These are phyloP conservation scores for Aureobasidium vineae DNA, from an alignment of 2,329 filamentous ascomycete genomes.

Conservation along the genomic window DNA sequence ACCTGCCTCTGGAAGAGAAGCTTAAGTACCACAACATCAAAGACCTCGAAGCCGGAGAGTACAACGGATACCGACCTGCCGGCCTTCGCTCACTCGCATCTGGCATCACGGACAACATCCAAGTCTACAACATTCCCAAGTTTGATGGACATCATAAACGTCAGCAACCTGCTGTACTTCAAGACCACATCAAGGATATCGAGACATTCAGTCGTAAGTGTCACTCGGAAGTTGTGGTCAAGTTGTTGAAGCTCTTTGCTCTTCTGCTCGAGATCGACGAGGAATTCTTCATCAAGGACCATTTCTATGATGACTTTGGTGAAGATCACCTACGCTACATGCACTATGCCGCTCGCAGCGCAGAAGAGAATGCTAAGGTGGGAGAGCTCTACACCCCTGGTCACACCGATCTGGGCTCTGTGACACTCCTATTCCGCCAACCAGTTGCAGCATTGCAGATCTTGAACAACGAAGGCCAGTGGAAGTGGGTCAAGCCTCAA, in stretches of 20 bases:
- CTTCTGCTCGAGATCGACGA: slow-evolving; percentile 61
- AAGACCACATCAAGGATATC: slow-evolving; percentile 55
- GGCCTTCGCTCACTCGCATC: slow-evolving; percentile 19
- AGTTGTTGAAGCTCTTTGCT: slow-evolving; percentile 60
- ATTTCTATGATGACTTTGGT: slow-evolving; percentile 58
- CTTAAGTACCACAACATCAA: slow-evolving; percentile 49
- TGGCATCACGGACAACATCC: slow-evolving; percentile 50
- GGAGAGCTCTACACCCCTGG: slow-evolving; percentile 38
- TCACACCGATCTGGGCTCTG: slow-evolving; percentile 46
- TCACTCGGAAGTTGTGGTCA: slow-evolving; percentile 57
- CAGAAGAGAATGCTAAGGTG: slow-evolving; percentile 35
- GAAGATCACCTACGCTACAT: slow-evolving; percentile 65
- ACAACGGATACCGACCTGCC: slow-evolving; percentile 33
- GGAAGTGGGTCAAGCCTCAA: slow-evolving; percentile 44
- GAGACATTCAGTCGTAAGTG: slow-evolving; percentile 53
- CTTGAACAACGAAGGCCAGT: slow-evolving; percentile 38
- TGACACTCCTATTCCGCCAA: slow-evolving; percentile 44
- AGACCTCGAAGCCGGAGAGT: slow-evolving; percentile 36
- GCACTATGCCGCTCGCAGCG: slow-evolving; percentile 50
- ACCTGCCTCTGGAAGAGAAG: slow-evolving; percentile 58
- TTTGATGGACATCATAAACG: slow-evolving; percentile 37
- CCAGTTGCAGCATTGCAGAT: slow-evolving; percentile 42
- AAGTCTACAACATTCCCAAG: slow-evolving; percentile 62
- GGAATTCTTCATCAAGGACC: slow-evolving; percentile 55
- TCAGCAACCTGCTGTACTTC: slow-evolving; percentile 50